A percentile compares a stretch with the other conserved stretches of the same genome.
Evolutionary conservation across 306 rosid species (phyloP).

Genomic region (Vicia sativa): DNA sequence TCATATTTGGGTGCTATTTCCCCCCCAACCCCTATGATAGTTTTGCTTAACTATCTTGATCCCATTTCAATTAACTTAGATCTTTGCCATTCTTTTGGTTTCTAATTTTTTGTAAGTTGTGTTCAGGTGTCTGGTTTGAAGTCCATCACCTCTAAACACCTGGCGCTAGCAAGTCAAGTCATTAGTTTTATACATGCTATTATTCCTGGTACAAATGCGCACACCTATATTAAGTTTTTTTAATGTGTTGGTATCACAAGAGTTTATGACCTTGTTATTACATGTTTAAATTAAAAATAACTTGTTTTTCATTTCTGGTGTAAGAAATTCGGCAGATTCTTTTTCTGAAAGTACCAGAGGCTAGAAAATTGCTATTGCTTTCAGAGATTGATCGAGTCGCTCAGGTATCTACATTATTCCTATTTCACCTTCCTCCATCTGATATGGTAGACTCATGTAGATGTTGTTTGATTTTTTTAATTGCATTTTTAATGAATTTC

Average conservation of each 20-base stretch:
- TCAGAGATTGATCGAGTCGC: conserved; percentile 94
- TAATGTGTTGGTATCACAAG: conserved; percentile 12
- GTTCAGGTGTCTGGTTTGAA: conserved; percentile 95
- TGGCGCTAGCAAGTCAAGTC: conserved; percentile 99
- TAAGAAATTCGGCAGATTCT: conserved; percentile 89
- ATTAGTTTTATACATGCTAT: conserved; percentile 79
- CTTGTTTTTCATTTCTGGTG: conserved; percentile 48
- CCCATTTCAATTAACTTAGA: conserved; percentile 32
- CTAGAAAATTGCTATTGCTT: conserved; percentile 71
- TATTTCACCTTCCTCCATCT: conserved; percentile 17
- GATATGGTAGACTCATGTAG: conserved; percentile 10
- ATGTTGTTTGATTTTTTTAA: not conserved
- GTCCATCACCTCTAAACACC: conserved; percentile 97
- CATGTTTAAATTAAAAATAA: conserved; percentile 36
- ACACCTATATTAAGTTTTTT: conserved; percentile 21
- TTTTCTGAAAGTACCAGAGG: conserved; percentile 89
- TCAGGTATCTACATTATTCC: conserved; percentile 57
- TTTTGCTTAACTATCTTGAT: conserved; percentile 9
- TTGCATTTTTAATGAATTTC: conserved; percentile 14
- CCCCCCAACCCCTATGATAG: not conserved
- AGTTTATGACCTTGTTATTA: conserved; percentile 29
- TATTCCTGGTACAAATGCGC: conserved; percentile 70
- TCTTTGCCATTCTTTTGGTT: conserved; percentile 36
- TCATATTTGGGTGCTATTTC: not conserved
- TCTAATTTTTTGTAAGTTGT: conserved; percentile 37